Evolutionary conservation across 2,329 filamentous ascomycete genomes (phyloP), one percentile per base, ranked within the genome.

Genomic region (Hypoxylon sp.): DNA sequence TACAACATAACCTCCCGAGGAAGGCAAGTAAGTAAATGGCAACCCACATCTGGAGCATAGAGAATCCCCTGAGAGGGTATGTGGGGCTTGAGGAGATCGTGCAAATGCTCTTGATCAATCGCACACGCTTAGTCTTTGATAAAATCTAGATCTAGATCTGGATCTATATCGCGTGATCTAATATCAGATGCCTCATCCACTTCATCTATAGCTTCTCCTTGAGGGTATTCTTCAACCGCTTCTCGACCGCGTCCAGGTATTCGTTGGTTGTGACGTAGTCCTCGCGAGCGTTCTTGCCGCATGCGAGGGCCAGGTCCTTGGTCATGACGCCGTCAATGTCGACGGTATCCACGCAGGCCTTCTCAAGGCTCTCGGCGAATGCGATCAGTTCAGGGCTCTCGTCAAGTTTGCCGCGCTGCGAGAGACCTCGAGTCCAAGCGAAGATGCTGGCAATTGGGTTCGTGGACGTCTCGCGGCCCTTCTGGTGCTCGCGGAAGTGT

Each of bases 381-480:
- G 92, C 88, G 67, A 97, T 90, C 30, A 99, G 86, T 74, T 98
- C 95, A 31, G 95, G 95, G n/a, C 94, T 98, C 59, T 89, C 85
- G 83, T 99, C 96, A 73, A 99, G 90, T 85, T 93, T 92, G 76
- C 96, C 96, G 77, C 96, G 93, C 88, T 98, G 96, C 75, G 93
- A 85, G 53, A 99, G 89, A 77, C 96, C 96, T 67, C 96, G 92
- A 68, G 96, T 98, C 96, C 96, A 99, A 78, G 96, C 96, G 82
- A 98, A 99, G 85, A 99, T 98, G 80, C 94, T 97, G 71, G 96
- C 96, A 77, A 98, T 98, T 69, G 96, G 96, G 90, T 99, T 98
- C 75, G 96, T 99, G 49, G 94, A 97, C 63, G 96, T 99, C 84
- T 97, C 94, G 77, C 91, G 91, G 80, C 96, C 96, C 88, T 98